These are phyloP conservation scores for Aspergillus homomorphus DNA, from an alignment of 495 filamentous ascomycete species.

Conservation along the genomic window DNA sequence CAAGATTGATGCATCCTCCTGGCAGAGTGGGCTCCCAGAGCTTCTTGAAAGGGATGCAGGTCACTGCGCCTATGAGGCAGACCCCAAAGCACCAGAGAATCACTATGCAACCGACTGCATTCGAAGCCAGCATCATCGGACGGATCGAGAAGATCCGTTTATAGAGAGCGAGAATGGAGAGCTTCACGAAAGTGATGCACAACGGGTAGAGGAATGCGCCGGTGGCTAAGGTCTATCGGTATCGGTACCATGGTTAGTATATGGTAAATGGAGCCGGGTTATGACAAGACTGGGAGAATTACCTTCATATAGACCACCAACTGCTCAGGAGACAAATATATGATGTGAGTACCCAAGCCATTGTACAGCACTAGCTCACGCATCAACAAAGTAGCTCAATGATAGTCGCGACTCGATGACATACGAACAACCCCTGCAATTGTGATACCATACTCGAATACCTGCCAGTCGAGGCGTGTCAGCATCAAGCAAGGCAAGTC, in stretches of 20 bases:
- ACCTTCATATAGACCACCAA: conserved; percentile 16
- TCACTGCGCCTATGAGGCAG: conserved; percentile 34
- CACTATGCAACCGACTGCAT: conserved; percentile 28
- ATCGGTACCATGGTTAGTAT: background rate
- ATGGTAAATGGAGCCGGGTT: background rate
- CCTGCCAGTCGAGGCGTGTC: background rate
- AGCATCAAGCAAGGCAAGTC: background rate
- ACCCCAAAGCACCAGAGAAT: conserved; percentile 33
- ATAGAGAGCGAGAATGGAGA: conserved; percentile 45
- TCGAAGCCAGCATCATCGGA: conserved; percentile 26
- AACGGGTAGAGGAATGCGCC: conserved; percentile 28
- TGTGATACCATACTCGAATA: conserved; percentile 14
- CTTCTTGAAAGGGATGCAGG: conserved; percentile 33
- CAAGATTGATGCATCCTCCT: conserved; percentile 33
- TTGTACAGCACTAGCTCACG: conserved; percentile 14
- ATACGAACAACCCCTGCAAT: conserved; percentile 17
- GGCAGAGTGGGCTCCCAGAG: conserved; percentile 26
- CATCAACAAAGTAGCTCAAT: background rate
- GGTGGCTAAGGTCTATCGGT: conserved; percentile 4
- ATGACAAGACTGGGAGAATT: background rate
- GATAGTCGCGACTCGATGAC: background rate
- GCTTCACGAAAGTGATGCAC: conserved; percentile 35
- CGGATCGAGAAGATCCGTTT: conserved; percentile 34
- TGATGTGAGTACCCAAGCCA: conserved; percentile 16
- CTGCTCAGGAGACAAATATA: conserved; percentile 5